These are phyloP conservation scores for Cinnamomum micranthum DNA, from an alignment of 164 flowering plant species.

Conservation along the genomic window DNA sequence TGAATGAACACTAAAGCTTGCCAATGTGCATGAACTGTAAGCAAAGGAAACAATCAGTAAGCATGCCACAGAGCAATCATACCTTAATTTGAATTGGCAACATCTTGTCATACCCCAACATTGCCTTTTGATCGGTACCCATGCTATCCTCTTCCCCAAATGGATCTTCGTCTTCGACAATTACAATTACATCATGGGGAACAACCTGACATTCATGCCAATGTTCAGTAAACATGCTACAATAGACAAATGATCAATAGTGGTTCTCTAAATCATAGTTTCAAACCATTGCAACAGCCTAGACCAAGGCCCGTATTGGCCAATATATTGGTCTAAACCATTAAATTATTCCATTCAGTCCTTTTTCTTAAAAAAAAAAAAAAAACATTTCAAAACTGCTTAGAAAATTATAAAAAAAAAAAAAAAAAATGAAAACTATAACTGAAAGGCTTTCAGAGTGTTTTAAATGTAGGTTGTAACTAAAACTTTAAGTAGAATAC, in stretches of 20 bases:
- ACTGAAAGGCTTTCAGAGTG: too few species aligned
- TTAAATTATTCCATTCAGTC: too few species aligned
- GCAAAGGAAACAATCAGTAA: not conserved
- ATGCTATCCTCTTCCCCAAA: slow-evolving; percentile 24
- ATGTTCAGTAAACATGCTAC: not conserved
- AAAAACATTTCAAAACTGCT: too few species aligned
- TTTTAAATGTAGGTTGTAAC: too few species aligned
- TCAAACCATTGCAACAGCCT: not conserved
- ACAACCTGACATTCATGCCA: slow-evolving; percentile 27
- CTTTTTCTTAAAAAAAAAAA: too few species aligned
- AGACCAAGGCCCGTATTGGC: too few species aligned
- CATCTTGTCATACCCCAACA: not conserved
- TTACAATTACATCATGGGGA: slow-evolving; percentile 42
- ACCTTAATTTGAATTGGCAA: slow-evolving; percentile 9
- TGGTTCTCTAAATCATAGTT: not conserved
- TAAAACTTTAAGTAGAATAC: too few species aligned
- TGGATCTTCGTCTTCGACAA: slow-evolving; percentile 39
- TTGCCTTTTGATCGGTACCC: slow-evolving; percentile 37
- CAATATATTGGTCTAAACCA: too few species aligned
- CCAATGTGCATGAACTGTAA: not conserved
- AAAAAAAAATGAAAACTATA: too few species aligned
- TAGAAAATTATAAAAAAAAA: too few species aligned
- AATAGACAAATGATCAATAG: too few species aligned
- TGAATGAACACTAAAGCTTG: not conserved
- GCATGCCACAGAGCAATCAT: not conserved